Base-by-base conservation (phyloP, 148 eudicot genomes). In the Arbutus unedo region DNA sequence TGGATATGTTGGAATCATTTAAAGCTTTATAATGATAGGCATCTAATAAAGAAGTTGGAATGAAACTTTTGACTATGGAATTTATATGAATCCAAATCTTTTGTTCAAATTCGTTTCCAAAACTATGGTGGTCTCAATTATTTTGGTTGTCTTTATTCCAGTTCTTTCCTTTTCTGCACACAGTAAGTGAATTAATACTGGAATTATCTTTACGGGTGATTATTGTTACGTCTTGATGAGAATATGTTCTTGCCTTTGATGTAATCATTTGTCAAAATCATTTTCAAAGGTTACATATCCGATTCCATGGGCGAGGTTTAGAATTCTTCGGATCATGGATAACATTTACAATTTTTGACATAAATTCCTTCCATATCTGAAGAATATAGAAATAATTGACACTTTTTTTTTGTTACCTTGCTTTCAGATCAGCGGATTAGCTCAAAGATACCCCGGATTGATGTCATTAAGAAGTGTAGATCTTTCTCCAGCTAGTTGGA, bases 401-500 rank as follows among this genome's bases (percentile, higher is more conserved):
- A 18, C 71, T 8, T 38, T 74, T 5, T 79, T 1, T 67, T 51
- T 74, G 38, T 9, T 23, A 50, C n/a, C 48, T 82, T 85, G 64
- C 76, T 77, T 86, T 75, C 89, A 95, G 98, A 90, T 95, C 16
- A 84, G 79, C 64, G 90, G 87, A 82, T 86, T 95, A 85, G 90
- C 93, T 74, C 90, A 86, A 82, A 90, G 89, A 83, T 91, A 91
- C 72, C 94, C 96, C 2, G 92, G 96, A 83, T 82, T 94, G 50
- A 90, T 93, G 98, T 89, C 96, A 54, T 76, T 94, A 71, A 91
- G 91, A 85, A 94, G 96, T 66, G 98, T 94, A 6, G 98, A 94
- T 87, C 96, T 94, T 78, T 94, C 98, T 44, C 98, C 98, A 2
- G 98, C 96, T 86, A 94, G 92, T 89, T 94, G 98, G 98, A 89